Evolutionary conservation across 768 basidiomycete species (phyloP).

Genomic region (Hebeloma cylindrosporum): DNA sequence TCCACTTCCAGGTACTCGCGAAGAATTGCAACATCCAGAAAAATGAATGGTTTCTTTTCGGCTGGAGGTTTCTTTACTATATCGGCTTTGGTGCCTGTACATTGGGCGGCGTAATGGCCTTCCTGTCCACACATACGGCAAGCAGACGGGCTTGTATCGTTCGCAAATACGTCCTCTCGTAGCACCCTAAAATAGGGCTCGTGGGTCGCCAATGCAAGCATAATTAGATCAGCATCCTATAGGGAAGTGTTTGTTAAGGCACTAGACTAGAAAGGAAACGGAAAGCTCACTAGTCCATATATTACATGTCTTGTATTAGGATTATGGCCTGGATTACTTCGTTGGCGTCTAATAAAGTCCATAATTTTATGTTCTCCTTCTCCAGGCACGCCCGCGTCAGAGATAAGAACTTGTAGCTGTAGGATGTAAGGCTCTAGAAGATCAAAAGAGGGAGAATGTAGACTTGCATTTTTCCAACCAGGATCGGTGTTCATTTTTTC

Average conservation of each 20-base stretch:
- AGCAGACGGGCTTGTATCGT: constrained; percentile 71
- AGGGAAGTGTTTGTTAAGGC: constrained; percentile 18
- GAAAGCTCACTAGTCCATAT: constrained; percentile 81
- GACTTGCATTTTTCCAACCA: constrained; percentile 87
- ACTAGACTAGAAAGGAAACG: background rate
- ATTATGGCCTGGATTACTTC: constrained; percentile 85
- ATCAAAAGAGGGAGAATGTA: background rate
- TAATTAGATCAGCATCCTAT: constrained; percentile 98
- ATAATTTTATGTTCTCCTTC: constrained; percentile 99
- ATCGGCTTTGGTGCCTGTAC: constrained; percentile 77
- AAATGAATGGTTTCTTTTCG: constrained; percentile 96
- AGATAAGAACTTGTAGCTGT: constrained; percentile 93
- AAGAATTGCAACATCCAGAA: constrained; percentile 93
- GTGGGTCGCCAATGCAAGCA: constrained; percentile 96
- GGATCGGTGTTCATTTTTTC: constrained; percentile 94
- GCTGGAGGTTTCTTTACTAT: constrained; percentile 64
- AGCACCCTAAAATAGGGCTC: constrained; percentile 98
- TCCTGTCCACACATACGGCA: constrained; percentile 94
- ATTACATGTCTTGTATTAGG: constrained; percentile 96
- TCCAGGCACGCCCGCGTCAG: constrained; percentile 95
- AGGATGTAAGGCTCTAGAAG: constrained; percentile 3
- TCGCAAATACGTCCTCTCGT: constrained; percentile 94
- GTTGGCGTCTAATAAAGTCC: constrained; percentile 94
- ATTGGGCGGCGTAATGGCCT: constrained; percentile 94
- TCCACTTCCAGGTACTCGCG: constrained; percentile 98